Evolutionary conservation across 2,329 filamentous ascomycete genomes (phyloP).

Genomic region (Proliferodiscus dingleyae): DNA sequence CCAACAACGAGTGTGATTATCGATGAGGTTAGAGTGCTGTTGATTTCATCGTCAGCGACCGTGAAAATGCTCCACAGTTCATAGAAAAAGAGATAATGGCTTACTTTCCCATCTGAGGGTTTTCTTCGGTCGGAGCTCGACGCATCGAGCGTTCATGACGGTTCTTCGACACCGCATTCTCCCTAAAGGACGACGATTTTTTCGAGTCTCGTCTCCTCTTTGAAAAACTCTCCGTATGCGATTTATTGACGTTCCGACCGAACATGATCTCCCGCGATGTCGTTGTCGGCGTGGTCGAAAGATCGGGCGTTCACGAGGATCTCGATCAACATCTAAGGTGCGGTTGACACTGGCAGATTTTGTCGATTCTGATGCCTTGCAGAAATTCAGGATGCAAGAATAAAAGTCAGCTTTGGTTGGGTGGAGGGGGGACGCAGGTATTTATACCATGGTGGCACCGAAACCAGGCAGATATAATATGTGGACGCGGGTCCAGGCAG

Average conservation of each 20-base stretch:
- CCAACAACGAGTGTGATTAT: constrained; percentile 87
- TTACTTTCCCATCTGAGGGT: constrained; percentile 21
- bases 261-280: constrained; percentile 24
- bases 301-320: constrained; percentile 7
- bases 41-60: constrained; percentile 11
- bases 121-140: constrained; percentile 26
- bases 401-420: constrained; percentile 4
- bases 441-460: constrained; percentile 15
- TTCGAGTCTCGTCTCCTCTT: constrained; percentile 24
- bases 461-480: constrained; percentile 9
- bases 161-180: constrained; percentile 33
- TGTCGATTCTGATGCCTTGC: constrained; percentile 4
- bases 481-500: constrained; percentile 6
- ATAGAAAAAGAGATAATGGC: constrained; percentile 4
- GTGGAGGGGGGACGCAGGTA: constrained; percentile 3
- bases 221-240: constrained; percentile 31
- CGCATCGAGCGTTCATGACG: constrained; percentile 26
- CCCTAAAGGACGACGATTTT: constrained; percentile 29
- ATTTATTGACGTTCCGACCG: constrained; percentile 24
- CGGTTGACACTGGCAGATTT: constrained; percentile 4
- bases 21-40: constrained; percentile 48
- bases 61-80: constrained; percentile 1
- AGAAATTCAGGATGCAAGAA: constrained; percentile 5
- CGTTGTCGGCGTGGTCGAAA: background rate
- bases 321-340: constrained; percentile 8